Evolutionary conservation across 1,284 basidiomycete species (phyloP).

Genomic region (Ceratobasidium sp.): DNA sequence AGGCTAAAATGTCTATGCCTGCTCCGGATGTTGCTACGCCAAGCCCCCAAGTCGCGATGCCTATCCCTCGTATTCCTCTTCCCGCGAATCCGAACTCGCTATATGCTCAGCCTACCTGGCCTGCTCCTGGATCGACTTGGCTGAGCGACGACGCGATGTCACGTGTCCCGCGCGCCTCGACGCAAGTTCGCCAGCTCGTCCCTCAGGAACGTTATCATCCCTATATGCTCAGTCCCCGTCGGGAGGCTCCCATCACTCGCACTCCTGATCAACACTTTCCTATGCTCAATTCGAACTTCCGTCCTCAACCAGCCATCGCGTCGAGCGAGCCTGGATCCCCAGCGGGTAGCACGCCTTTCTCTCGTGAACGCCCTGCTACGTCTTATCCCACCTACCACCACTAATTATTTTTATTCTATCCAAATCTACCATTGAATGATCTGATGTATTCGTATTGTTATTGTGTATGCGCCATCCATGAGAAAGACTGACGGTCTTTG

Average conservation of each 20-base stretch:
- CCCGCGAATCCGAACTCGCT: too few species aligned
- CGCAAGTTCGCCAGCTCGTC: neutral
- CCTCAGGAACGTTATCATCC: conserved; percentile 15
- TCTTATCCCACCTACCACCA: neutral
- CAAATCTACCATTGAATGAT: neutral
- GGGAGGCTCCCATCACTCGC: neutral
- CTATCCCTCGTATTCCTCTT: neutral
- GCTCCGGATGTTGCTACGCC: neutral
- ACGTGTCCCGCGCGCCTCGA: neutral
- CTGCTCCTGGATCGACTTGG: too few species aligned
- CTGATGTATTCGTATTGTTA: neutral
- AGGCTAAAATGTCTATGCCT: neutral
- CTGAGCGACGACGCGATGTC: too few species aligned
- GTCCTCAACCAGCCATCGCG: neutral
- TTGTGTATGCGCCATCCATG: too few species aligned
- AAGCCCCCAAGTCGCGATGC: conserved; percentile 1
- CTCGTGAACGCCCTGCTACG: neutral
- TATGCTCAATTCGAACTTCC: neutral
- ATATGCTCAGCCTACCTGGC: too few species aligned
- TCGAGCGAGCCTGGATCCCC: conserved; percentile 5
- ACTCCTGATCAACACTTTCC: neutral
- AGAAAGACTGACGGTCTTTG: too few species aligned
- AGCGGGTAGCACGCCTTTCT: conserved; percentile 1
- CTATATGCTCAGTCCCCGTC: neutral
- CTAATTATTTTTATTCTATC: neutral